Evolutionary conservation across 2,329 filamentous ascomycete species (phyloP).

Genomic region (Aureobasidium zeae): DNA sequence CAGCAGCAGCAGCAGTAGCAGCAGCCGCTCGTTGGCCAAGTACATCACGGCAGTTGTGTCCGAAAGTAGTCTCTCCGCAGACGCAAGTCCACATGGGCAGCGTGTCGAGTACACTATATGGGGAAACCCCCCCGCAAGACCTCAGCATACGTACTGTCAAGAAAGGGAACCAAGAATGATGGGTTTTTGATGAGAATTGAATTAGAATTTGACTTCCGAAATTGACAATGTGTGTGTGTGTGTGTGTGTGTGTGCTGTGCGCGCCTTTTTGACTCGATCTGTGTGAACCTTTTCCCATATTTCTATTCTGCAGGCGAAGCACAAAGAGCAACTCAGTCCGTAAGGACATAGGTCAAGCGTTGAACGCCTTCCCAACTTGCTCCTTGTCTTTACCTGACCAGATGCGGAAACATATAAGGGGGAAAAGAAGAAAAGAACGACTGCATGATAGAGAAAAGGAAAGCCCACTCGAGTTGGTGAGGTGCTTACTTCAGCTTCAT

Average conservation of each 20-base stretch:
- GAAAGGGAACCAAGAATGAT: too few relatives aligned
- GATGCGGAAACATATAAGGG: not conserved
- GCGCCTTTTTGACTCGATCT: too few relatives aligned
- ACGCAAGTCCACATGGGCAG: constrained; percentile 22
- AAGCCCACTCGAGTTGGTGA: not conserved
- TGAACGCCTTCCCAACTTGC: not conserved
- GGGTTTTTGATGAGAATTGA: too few relatives aligned
- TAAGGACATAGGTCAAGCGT: too few relatives aligned
- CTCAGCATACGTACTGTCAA: not conserved
- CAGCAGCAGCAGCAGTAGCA: too few relatives aligned
- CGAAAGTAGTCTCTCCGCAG: constrained; percentile 20
- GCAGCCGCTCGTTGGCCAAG: too few relatives aligned
- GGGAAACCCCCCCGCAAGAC: constrained; percentile 3
- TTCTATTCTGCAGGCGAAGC: too few relatives aligned
- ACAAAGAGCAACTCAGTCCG: too few relatives aligned
- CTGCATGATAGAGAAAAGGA: constrained; percentile 5
- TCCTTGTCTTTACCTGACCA: not conserved
- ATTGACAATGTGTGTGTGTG: too few relatives aligned
- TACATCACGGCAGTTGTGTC: constrained; percentile 19
- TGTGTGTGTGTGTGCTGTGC: too few relatives aligned
- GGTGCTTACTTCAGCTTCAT: constrained; percentile 28
- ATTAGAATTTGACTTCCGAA: not conserved
- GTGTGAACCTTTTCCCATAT: too few relatives aligned
- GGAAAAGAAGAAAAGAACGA: constrained; percentile 1
- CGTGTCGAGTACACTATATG: not conserved